These are phyloP conservation scores for Odontarrhena argentea DNA, from an alignment of 345 rosid genomes.

Conservation along the genomic window DNA sequence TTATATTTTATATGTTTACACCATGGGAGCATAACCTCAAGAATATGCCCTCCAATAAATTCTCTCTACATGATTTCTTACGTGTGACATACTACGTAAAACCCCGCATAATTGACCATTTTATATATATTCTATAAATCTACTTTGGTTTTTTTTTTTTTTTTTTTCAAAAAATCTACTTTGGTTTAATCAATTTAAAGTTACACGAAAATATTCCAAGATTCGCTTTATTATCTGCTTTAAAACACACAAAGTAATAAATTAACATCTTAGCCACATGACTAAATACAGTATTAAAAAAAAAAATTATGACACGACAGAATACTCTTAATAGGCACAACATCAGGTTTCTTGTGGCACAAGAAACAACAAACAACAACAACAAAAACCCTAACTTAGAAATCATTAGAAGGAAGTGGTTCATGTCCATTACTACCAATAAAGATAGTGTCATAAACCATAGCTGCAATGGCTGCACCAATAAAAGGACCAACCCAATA, in stretches of 20 bases:
- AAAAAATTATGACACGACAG: background rate
- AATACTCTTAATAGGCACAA: slow-evolving; percentile 9
- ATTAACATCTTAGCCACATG: slow-evolving; percentile 27
- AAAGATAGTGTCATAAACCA: slow-evolving; percentile 64
- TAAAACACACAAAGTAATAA: background rate
- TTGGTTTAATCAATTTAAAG: background rate
- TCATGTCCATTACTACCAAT: slow-evolving; percentile 56
- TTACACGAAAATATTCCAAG: background rate
- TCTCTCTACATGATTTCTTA: slow-evolving; percentile 15
- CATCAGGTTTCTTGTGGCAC: slow-evolving; percentile 20
- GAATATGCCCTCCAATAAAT: slow-evolving; percentile 22
- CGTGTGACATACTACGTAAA: slow-evolving; percentile 28
- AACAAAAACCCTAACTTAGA: slow-evolving; percentile 30
- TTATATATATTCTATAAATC: too few species aligned
- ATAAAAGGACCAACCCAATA: slow-evolving; percentile 90
- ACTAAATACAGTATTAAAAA: background rate
- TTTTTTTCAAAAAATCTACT: too few species aligned
- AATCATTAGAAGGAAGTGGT: slow-evolving; percentile 68
- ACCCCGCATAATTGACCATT: background rate
- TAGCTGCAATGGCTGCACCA: slow-evolving; percentile 76
- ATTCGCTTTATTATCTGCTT: slow-evolving; percentile 25
- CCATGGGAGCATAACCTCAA: slow-evolving; percentile 33
- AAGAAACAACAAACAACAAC: background rate
- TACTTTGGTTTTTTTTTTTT: background rate
- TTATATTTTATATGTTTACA: slow-evolving; percentile 20